Base-by-base conservation (phyloP, 1,284 basidiomycete species). In the Schizopora paradoxa region DNA sequence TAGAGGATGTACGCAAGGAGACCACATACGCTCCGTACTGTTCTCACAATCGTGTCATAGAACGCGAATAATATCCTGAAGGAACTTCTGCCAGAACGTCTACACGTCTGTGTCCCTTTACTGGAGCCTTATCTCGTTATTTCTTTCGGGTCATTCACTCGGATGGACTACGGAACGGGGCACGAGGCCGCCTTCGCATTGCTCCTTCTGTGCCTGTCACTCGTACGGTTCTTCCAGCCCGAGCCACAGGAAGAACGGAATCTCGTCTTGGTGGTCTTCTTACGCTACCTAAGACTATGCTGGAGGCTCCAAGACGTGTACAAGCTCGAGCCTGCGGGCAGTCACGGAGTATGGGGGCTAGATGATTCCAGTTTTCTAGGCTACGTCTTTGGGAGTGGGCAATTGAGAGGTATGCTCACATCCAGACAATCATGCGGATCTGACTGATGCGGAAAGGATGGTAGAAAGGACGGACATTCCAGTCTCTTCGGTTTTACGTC, bases 271-370 rank as follows among this genome's bases (percentile, higher is more conserved):
- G 59, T 61, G 14, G 66, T 90, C 14, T 87, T 89, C 54, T 63
- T 77, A 44, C 76, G 86, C 19, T 99, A 98, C 61, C 67, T 95
- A 36, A 73, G 76, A 31, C 70, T 95, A 21, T 90, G 85, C 52
- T 94, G 91, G 79, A 74, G 75, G 41, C 71, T 97, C 25, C 96
- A 99, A 61, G 86, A 91, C 56, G 77, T 81, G 19, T 99, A 98
- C 62, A 80, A 75, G 36, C 79, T 99, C 5, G 95, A 99, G 65
- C 95, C 96, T 3, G 95, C 95, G 0, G 95, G 95, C 2, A 93
- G 89, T 52, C 96, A 99, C 59, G 95, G 95, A 6, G 95, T 98
- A 0, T 99, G 95, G 95, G 95, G 95, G 0, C 68, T 99, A 27
- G 93, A 99, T 61, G 96, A 99, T 62, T 96, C 87, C 52, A 81